A percentile compares a stretch with the other conserved stretches of the same genome.
Evolutionary conservation across 2,329 filamentous ascomycete genomes (phyloP).

Genomic region (Blumeriella jaapii): DNA sequence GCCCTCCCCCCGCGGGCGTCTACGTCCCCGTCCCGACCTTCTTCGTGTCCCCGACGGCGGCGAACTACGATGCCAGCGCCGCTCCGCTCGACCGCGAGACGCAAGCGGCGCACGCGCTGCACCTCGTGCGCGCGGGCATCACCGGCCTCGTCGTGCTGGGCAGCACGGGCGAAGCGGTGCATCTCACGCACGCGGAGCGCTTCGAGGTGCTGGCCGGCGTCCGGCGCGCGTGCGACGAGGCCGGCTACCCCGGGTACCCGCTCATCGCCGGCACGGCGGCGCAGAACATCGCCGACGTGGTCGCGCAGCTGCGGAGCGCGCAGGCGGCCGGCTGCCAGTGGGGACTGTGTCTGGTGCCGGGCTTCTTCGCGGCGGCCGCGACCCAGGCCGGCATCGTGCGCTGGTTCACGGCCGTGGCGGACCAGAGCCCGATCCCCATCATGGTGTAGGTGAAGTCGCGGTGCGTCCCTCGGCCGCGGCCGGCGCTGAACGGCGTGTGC

Average conservation of each 20-base stretch:
- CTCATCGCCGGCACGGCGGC: constrained; percentile 48
- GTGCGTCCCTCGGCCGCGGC: background rate
- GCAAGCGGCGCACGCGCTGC: constrained; percentile 45
- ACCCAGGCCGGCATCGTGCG: constrained; percentile 46
- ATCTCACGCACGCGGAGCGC: constrained; percentile 45
- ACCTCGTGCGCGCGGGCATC: constrained; percentile 47
- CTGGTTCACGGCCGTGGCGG: constrained; percentile 51
- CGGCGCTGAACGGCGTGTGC: background rate
- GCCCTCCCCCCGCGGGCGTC: constrained; percentile 24
- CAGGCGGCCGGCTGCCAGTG: constrained; percentile 47
- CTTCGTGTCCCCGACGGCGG: constrained; percentile 31
- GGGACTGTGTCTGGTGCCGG: constrained; percentile 51
- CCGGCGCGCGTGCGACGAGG: constrained; percentile 40
- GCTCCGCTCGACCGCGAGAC: constrained; percentile 41
- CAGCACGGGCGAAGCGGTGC: constrained; percentile 52
- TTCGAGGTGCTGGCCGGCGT: constrained; percentile 41
- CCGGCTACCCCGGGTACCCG: constrained; percentile 45
- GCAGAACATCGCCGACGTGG: constrained; percentile 43
- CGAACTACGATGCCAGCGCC: constrained; percentile 19
- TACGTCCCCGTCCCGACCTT: constrained; percentile 50
- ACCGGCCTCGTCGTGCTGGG: constrained; percentile 50
- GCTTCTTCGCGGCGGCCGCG: constrained; percentile 50
- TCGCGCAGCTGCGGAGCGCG: constrained; percentile 38
- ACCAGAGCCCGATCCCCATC: constrained; percentile 46
- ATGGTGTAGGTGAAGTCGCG: constrained; percentile 36